Evolutionary conservation across 2,329 filamentous ascomycete genomes (phyloP).

Genomic region (Pezicula rhizophila): DNA sequence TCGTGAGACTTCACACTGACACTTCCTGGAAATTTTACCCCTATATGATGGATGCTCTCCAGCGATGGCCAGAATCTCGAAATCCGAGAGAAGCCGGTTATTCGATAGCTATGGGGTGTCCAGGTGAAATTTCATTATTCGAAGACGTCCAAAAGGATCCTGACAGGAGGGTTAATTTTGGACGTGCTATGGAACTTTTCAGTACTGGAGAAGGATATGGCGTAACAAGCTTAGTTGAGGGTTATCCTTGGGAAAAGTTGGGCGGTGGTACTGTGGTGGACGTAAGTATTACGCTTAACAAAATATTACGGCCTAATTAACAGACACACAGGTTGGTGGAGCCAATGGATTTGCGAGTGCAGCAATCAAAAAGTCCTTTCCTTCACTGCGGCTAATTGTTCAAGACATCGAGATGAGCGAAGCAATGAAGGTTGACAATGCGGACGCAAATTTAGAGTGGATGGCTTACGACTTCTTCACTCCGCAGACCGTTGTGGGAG

Average conservation of each 20-base stretch:
- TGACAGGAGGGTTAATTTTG: conserved; percentile 24
- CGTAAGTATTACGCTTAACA: background rate
- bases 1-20: conserved; percentile 27
- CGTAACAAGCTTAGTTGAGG: conserved; percentile 15
- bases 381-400: conserved; percentile 17
- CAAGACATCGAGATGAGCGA: conserved; percentile 27
- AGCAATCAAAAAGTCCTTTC: conserved; percentile 10
- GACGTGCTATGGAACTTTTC: conserved; percentile 27
- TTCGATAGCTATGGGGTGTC: conserved; percentile 22
- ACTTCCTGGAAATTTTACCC: conserved; percentile 26
- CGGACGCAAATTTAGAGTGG: conserved; percentile 2
- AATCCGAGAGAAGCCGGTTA: conserved; percentile 31
- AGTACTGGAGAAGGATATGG: conserved; percentile 17
- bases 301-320: too few species aligned
- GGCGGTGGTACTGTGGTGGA: conserved; percentile 21
- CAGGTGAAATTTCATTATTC: conserved; percentile 18
- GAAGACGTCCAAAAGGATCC: conserved; percentile 25
- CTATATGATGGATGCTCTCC: conserved; percentile 28
- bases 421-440: conserved; percentile 31
- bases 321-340: too few species aligned
- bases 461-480: conserved; percentile 36
- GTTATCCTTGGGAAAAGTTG: conserved; percentile 23
- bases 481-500: conserved; percentile 34
- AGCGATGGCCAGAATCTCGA: conserved; percentile 30
- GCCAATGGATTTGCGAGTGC: conserved; percentile 8